These are phyloP conservation scores for Fusarium palustre DNA, from an alignment of 2,329 filamentous ascomycete genomes.

Conservation along the genomic window DNA sequence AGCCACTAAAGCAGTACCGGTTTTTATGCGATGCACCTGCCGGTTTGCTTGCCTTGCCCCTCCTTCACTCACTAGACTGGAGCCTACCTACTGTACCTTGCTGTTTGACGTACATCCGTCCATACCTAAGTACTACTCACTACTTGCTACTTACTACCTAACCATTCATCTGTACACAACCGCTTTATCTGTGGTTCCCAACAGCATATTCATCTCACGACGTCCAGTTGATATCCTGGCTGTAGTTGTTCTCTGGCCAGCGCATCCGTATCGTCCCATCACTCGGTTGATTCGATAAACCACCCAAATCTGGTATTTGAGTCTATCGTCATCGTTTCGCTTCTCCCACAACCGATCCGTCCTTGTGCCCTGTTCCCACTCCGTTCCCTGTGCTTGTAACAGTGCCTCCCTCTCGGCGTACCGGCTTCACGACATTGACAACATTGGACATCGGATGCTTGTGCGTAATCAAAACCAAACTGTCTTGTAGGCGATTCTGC, in stretches of 20 bases:
- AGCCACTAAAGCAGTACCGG: too few relatives aligned
- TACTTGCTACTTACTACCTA: too few relatives aligned
- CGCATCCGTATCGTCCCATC: conserved; percentile 1
- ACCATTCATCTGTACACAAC: conserved; percentile 21
- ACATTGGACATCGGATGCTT: conserved; percentile 22
- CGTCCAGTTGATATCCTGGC: neutral
- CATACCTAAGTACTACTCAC: too few relatives aligned
- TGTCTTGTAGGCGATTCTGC: conserved; percentile 12
- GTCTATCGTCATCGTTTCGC: conserved; percentile 13
- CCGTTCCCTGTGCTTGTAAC: conserved; percentile 21
- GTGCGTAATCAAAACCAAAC: conserved; percentile 14
- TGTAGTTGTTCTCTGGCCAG: conserved; percentile 13
- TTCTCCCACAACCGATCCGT: conserved; percentile 16
- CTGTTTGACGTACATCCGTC: conserved; percentile 24
- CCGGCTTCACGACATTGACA: conserved; percentile 34
- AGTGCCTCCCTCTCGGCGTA: conserved; percentile 27
- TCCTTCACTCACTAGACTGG: conserved; percentile 36
- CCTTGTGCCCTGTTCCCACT: conserved; percentile 18
- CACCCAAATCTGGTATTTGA: neutral
- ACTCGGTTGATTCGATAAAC: conserved; percentile 15
- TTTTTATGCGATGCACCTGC: too few relatives aligned
- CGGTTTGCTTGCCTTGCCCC: conserved; percentile 39
- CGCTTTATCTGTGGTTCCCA: conserved; percentile 11
- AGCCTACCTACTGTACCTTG: conserved; percentile 14
- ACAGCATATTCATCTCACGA: conserved; percentile 26